Percentiles rank a stretch among this genome's conserved stretches.
Evolutionary conservation across 768 basidiomycete species (phyloP).

Genomic region (Gyrodon lividus): DNA sequence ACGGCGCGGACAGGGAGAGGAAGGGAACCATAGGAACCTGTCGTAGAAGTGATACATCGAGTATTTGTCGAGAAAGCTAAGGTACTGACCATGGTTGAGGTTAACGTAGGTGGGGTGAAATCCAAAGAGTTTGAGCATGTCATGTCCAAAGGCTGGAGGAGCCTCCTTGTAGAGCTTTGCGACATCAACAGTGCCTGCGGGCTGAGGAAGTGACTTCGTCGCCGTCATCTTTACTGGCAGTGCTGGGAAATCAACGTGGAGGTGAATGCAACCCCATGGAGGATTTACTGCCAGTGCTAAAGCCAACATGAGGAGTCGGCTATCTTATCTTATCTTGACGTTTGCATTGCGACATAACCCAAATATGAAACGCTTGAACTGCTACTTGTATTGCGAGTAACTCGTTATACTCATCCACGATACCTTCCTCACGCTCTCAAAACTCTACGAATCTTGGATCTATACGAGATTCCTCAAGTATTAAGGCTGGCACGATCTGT

Average conservation of each 20-base stretch:
- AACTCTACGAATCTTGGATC: too few relatives aligned
- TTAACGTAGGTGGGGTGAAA: conserved; percentile 61
- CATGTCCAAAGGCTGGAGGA: conserved; percentile 55
- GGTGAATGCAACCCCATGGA: too few relatives aligned
- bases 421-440: not conserved
- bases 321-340: not conserved
- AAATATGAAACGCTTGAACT: too few relatives aligned
- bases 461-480: too few relatives aligned
- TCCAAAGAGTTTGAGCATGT: conserved; percentile 50
- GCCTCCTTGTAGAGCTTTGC: conserved; percentile 20
- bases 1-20: conserved; percentile 51
- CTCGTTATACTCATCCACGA: conserved; percentile 5
- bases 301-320: too few relatives aligned
- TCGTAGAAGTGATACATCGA: not conserved
- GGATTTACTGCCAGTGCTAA: too few relatives aligned
- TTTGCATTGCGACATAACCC: not conserved
- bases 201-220: not conserved
- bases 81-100: conserved; percentile 56
- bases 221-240: not conserved
- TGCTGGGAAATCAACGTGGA: too few relatives aligned
- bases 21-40: conserved; percentile 61
- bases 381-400: too few relatives aligned
- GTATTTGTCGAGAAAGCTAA: not conserved
- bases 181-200: not conserved
- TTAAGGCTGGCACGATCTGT: too few relatives aligned